Evolutionary conservation across 495 filamentous ascomycete species (phyloP).

Genomic region (Neurospora sp.): DNA sequence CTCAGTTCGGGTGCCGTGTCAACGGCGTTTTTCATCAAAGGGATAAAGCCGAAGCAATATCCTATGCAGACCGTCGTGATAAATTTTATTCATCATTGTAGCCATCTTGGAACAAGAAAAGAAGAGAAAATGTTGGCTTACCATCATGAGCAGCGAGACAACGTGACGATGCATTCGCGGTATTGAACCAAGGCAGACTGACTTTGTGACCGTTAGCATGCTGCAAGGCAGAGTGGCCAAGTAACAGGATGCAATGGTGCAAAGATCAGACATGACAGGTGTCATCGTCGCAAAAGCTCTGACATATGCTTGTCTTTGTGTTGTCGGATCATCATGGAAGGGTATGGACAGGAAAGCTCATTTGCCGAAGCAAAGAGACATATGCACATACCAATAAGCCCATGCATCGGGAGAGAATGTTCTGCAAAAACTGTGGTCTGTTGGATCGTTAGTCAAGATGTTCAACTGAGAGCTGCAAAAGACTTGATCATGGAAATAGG

Average conservation of each 20-base stretch:
- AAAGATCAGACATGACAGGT: constrained; percentile 32
- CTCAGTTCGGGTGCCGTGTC: constrained; percentile 69
- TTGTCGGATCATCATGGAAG: constrained; percentile 54
- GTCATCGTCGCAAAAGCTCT: constrained; percentile 61
- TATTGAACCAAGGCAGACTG: background rate
- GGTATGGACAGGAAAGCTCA: constrained; percentile 1
- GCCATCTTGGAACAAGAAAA: constrained; percentile 4
- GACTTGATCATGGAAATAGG: constrained; percentile 2
- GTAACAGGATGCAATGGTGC: constrained; percentile 17
- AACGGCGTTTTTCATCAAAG: constrained; percentile 86
- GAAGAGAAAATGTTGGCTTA: constrained; percentile 5
- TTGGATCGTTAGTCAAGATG: background rate
- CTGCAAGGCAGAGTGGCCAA: background rate
- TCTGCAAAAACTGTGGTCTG: background rate
- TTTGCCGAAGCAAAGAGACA: background rate
- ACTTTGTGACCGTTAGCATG: constrained; percentile 15
- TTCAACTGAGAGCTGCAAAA: background rate
- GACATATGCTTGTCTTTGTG: constrained; percentile 85
- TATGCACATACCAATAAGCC: constrained; percentile 10
- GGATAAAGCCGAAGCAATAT: constrained; percentile 30
- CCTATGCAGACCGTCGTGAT: constrained; percentile 99
- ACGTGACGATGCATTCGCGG: background rate
- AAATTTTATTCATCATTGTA: constrained; percentile 56
- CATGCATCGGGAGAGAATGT: background rate
- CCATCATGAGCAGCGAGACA: background rate